phyloP scores from a whole-genome alignment of 2,329 filamentous ascomycete species.

The Rhinocladiella mackenziei region DNA sequence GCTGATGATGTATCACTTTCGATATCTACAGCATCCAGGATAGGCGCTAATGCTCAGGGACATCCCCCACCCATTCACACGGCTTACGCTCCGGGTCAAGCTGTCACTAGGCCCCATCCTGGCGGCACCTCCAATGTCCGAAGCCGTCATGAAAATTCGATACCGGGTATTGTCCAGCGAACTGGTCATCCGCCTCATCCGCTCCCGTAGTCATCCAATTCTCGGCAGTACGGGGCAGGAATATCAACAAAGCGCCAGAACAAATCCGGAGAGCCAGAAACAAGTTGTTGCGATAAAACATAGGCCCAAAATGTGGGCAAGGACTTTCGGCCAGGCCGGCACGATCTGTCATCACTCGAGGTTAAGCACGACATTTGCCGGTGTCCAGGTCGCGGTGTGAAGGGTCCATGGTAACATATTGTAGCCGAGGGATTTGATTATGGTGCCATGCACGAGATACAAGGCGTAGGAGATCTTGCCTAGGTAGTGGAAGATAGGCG shows the following conservation, averaged over 20 bases:
- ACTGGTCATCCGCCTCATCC: too few relatives aligned
- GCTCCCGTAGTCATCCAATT: conserved; percentile 10
- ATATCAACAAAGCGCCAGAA: conserved; percentile 57
- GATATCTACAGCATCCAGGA: too few relatives aligned
- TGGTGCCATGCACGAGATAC: conserved; percentile 31
- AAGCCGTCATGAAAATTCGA: conserved; percentile 1
- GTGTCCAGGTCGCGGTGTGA: conserved; percentile 8
- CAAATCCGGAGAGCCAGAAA: conserved; percentile 55
- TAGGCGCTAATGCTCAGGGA: too few relatives aligned
- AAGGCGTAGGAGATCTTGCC: conserved; percentile 34
- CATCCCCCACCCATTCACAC: too few relatives aligned
- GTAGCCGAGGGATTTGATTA: conserved; percentile 19
- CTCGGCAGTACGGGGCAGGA: conserved; percentile 34
- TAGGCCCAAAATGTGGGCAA: conserved; percentile 35
- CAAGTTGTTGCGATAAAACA: conserved; percentile 39
- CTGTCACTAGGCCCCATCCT: too few relatives aligned
- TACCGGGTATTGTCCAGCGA: too few relatives aligned
- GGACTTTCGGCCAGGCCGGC: conserved; percentile 2
- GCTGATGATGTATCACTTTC: too few relatives aligned
- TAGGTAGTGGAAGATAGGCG: conserved; percentile 26
- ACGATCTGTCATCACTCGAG: conserved; percentile 9
- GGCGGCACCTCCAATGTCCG: too few relatives aligned
- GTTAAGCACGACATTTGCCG: conserved; percentile 4
- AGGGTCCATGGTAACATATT: conserved; percentile 14
- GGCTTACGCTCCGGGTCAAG: too few relatives aligned